A percentile compares a stretch with the other conserved stretches of the same genome.
phyloP scores from a whole-genome alignment of 306 rosid genomes.

The Crataegus laevigata region DNA sequence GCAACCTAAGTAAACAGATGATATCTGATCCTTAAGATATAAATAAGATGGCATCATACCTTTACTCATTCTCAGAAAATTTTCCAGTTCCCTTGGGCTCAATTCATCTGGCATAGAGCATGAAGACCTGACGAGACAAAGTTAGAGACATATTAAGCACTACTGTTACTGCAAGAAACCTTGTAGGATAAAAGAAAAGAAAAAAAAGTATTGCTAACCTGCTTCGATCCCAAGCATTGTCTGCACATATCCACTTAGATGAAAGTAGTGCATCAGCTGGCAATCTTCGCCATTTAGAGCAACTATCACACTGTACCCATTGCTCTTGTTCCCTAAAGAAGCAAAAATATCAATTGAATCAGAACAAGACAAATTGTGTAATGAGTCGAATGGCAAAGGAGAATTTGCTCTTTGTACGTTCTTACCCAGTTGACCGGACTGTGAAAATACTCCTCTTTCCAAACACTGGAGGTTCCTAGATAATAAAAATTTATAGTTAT shows the following conservation, averaged over 20 bases:
- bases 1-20: not conserved
- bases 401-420: not conserved
- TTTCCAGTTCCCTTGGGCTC: conserved; percentile 72
- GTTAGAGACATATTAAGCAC: conserved; percentile 12
- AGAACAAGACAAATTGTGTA: not conserved
- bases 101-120: conserved; percentile 84
- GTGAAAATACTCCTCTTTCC: conserved; percentile 89
- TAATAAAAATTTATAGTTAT: conserved; percentile 3
- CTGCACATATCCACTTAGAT: conserved; percentile 76
- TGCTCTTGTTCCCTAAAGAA: conserved; percentile 75
- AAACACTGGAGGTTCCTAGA: conserved; percentile 94
- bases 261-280: conserved; percentile 81
- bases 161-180: conserved; percentile 7
- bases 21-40: not conserved
- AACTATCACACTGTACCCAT: conserved; percentile 91
- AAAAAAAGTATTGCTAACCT: conserved; percentile 38
- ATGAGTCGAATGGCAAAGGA: not conserved
- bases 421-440: conserved; percentile 72
- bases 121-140: conserved; percentile 53
- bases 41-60: conserved; percentile 41
- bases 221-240: conserved; percentile 83
- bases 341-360: not conserved
- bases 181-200: not conserved
- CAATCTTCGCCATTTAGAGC: conserved; percentile 89
- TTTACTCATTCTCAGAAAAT: conserved; percentile 65